Conservation (phyloP, 805 yeast species). For the Lipomyces japonicus region DNA sequence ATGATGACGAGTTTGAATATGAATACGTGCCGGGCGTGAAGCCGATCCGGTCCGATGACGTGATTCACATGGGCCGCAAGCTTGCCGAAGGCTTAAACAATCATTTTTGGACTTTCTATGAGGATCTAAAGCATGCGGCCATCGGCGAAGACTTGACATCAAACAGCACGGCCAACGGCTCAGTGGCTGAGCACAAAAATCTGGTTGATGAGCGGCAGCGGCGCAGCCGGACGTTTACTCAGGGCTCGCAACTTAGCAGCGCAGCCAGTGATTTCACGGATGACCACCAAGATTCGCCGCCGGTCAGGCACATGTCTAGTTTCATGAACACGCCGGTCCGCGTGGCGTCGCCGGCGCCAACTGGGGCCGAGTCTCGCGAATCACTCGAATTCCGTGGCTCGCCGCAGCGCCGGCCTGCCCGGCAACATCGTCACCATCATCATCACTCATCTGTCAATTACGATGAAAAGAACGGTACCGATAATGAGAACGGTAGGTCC, state of each 20-base stretch:
- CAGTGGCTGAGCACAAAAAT: background rate
- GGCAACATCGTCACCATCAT: background rate
- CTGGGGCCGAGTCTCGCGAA: background rate
- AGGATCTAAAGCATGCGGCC: conserved; percentile 30
- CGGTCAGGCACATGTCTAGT: conserved; percentile 18
- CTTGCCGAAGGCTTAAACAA: conserved; percentile 30
- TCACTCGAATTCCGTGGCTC: conserved; percentile 20
- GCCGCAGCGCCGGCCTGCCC: conserved; percentile 4
- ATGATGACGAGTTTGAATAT: conserved; percentile 24
- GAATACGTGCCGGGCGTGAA: conserved; percentile 19
- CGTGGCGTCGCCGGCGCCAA: background rate
- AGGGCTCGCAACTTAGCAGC: conserved; percentile 15
- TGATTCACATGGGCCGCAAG: conserved; percentile 29
- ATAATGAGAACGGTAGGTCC: background rate
- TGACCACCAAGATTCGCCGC: conserved; percentile 22
- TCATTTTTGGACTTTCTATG: conserved; percentile 30
- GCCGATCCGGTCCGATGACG: conserved; percentile 28
- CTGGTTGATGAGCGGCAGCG: conserved; percentile 6
- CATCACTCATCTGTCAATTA: background rate
- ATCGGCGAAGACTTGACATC: conserved; percentile 28
- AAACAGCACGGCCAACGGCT: background rate
- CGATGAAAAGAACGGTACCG: conserved; percentile 1
- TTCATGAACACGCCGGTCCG: conserved; percentile 18
- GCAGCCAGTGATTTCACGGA: conserved; percentile 13
- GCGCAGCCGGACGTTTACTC: conserved; percentile 14